Evolutionary conservation across 2,329 filamentous ascomycete species (phyloP), one percentile per base, ranked within the genome.

Genomic region (Trichothecium roseum): DNA sequence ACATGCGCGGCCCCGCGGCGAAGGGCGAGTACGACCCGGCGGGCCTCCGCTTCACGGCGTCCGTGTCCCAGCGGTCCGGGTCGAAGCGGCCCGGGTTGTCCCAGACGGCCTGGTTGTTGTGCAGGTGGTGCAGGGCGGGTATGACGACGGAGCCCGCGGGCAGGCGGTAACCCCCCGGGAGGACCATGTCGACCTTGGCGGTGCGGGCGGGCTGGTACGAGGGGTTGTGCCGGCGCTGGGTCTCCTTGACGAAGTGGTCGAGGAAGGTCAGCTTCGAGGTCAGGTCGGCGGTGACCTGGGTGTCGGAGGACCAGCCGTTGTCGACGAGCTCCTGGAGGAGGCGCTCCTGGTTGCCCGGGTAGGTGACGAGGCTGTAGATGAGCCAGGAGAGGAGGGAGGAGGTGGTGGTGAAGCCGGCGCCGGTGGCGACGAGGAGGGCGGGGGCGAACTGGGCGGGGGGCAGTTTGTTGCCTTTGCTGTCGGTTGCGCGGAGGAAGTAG

Each of bases 121-220:
- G 64, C 32, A 69, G 65, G 45, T 63, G 60, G 40, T 66, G 63
- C n/a, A 69, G 50, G 0, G 68, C 68, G 0, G 67, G 60, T 36
- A 79, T 70, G 20, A 78, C 56, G 22, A 78, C 56, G 0, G 61
- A 47, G 43, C 64, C 69, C 36, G 62, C 59, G 18, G 71, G 67
- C 0, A 79, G 47, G 37, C 60, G 63, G 56, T 75, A 78, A 0
- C 73, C 74, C 0, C 74, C 74, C 0, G 75, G 74, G 0, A 79
- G 53, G 18, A 79, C 60, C 37, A 74, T 52, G 46, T 78, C 74
- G 4, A 55, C 55, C 40, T 67, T 68, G 3, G 74, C 57, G 1
- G 69, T 78, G 20, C 75, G 69, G 2, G 60, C 74, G 0, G 75
- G 70, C 44, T 79, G 74, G 55, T 69, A 79, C 1, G 70, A 72